Evolutionary conservation across 495 filamentous ascomycete genomes (phyloP), one percentile per base, ranked within the genome.

Genomic region (Podospora comata): DNA sequence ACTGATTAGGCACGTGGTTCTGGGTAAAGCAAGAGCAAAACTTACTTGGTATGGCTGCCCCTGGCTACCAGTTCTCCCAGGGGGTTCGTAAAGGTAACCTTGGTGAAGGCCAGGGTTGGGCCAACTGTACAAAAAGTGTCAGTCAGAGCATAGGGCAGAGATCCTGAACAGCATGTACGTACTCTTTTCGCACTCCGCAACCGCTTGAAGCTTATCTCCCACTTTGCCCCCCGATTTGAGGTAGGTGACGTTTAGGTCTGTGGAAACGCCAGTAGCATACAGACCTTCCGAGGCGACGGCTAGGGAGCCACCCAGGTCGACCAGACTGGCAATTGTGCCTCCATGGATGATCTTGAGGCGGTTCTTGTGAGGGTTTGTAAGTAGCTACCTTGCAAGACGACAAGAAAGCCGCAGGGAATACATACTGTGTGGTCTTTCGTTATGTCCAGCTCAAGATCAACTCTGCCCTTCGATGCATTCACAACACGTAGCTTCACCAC

Each of bases 41-140:
- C 87, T 76, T 74, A 96, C 92, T 99, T 99, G 9, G 95, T 98
- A 81, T 99, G 95, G 72, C 94, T 97, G 26, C 95, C 95, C 68
- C 94, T 81, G 3, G 95, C 95, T 53, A 94, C 86, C 27, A 97
- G 71, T 34, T 97, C 85, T 13, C 91, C 88, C 68, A 91, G 86
- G n/a, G 74, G 73, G 72, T 97, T 94, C 30, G 77, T 83, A 77
- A 99, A 98, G 15, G 82, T 84, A 68, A 97, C 89, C 3, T 83
- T 89, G 1, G 95, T 99, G 73, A 87, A 99, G 16, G 95, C 95
- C 23, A 99, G 82, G 0, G 91, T 96, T 79, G 95, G 97, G 57
- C 95, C 95, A 72, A 97, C 93, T 97, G 73, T 48, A 5, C n/a
- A 3, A 1, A 1, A 26, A 28, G n/a, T 68, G 60, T 68, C 59